Conservation (phyloP, 352 stramenopile species). For the Blastocystis sp. region DNA sequence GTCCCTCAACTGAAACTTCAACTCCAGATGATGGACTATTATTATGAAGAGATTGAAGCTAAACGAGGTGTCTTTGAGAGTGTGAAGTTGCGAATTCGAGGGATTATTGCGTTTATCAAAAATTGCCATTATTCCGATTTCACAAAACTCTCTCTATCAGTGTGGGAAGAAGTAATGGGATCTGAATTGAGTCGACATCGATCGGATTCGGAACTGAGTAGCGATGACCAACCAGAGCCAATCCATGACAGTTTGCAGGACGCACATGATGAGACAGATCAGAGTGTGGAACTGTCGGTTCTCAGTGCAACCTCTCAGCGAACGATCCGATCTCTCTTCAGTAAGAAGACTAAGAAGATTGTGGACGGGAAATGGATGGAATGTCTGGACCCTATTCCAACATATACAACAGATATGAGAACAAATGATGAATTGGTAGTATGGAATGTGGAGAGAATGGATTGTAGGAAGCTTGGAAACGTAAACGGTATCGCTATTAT, state of each 20-base stretch:
- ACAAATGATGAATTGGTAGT: slow-evolving; percentile 38
- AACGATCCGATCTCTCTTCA: not conserved
- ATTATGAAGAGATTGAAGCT: slow-evolving; percentile 15
- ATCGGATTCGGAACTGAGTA: slow-evolving; percentile 9
- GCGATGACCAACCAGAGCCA: slow-evolving; percentile 11
- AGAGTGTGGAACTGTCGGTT: not conserved
- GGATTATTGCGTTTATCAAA: slow-evolving; percentile 54
- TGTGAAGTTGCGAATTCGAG: slow-evolving; percentile 42
- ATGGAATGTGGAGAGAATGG: not conserved
- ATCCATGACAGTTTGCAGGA: not conserved
- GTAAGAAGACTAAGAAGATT: slow-evolving; percentile 60
- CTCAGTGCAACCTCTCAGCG: not conserved
- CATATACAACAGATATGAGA: not conserved
- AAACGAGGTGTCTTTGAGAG: slow-evolving; percentile 35
- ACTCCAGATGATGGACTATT: slow-evolving; percentile 50
- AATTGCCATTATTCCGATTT: slow-evolving; percentile 13
- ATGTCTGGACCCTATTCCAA: slow-evolving; percentile 36
- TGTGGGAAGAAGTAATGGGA: slow-evolving; percentile 32
- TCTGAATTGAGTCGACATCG: not conserved
- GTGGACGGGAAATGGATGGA: slow-evolving; percentile 54
- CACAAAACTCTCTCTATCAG: not conserved
- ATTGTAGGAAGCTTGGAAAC: slow-evolving; percentile 16
- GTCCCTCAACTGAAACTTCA: slow-evolving; percentile 38
- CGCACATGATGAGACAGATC: not conserved
- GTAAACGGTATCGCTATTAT: slow-evolving; percentile 29